Conservation (phyloP, 257 asterid species). For the Sherardia arvensis region DNA sequence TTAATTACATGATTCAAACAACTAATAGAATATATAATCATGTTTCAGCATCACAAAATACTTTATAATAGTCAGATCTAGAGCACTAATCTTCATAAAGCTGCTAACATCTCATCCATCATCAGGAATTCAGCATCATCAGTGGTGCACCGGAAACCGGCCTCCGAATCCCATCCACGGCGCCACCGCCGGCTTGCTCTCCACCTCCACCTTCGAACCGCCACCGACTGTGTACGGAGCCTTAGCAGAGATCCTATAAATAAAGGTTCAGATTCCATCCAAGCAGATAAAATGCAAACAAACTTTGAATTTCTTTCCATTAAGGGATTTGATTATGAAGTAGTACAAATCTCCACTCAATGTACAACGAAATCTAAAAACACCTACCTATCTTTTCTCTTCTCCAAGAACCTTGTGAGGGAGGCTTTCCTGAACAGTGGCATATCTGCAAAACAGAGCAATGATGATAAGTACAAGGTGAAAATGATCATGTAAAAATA, state of each 20-base stretch:
- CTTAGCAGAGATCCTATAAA: slow-evolving; percentile 21
- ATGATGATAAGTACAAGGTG: neutral
- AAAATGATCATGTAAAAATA: neutral
- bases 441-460: slow-evolving; percentile 20
- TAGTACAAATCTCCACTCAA: neutral
- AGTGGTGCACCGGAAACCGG: slow-evolving; percentile 11
- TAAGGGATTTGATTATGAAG: neutral
- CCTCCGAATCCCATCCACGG: slow-evolving; percentile 29
- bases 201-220: slow-evolving; percentile 10
- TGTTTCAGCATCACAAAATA: too few relatives aligned
- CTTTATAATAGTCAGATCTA: neutral
- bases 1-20: neutral
- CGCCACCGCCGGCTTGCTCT: slow-evolving; percentile 12
- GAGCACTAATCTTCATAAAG: neutral
- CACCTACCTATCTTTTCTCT: slow-evolving; percentile 37
- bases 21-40: neutral
- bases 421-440: slow-evolving; percentile 37
- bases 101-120: neutral
- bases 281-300: too few relatives aligned
- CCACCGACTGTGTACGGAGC: slow-evolving; percentile 22
- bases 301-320: neutral
- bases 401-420: slow-evolving; percentile 36
- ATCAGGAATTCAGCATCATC: too few relatives aligned
- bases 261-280: neutral
- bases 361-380: neutral